Evolutionary conservation across 352 stramenopile species (phyloP).

Genomic region (Pythium coloratum): DNA sequence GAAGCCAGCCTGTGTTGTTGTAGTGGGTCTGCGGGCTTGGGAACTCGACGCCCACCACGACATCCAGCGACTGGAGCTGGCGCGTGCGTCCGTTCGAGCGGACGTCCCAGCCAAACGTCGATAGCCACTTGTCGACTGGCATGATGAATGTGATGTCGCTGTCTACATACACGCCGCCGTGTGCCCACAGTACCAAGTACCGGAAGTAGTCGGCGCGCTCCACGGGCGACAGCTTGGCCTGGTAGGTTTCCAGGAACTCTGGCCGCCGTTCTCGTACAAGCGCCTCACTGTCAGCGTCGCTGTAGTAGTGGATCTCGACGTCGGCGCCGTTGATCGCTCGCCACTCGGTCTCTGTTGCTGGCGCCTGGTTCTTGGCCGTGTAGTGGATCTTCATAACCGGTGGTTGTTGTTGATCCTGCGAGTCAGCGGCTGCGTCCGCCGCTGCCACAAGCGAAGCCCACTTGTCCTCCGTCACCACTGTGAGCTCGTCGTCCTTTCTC

Average conservation of each 20-base stretch:
- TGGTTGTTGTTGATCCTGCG: not conserved
- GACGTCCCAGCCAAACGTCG: conserved; percentile 14
- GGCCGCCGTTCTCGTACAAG: not conserved
- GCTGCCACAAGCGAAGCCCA: not conserved
- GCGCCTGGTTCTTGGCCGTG: conserved; percentile 10
- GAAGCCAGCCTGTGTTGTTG: conserved; percentile 8
- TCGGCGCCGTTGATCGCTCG: not conserved
- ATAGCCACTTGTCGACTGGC: conserved; percentile 13
- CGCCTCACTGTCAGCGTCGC: conserved; percentile 4
- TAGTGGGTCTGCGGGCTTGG: conserved; percentile 9
- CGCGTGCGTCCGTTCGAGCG: not conserved
- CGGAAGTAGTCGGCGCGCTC: conserved; percentile 23
- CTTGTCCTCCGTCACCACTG: not conserved
- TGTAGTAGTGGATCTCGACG: conserved; percentile 15
- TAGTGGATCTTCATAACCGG: conserved; percentile 7
- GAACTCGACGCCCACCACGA: conserved; percentile 14
- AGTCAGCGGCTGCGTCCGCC: not conserved
- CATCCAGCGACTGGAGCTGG: not conserved
- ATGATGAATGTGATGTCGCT: conserved; percentile 13
- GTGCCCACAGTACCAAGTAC: conserved; percentile 14
- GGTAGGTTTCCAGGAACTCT: conserved; percentile 9
- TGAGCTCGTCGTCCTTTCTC: not conserved
- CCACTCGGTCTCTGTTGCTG: not conserved
- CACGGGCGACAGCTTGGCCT: conserved; percentile 15
- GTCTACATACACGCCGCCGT: conserved; percentile 17